These are phyloP conservation scores for Globisporangium barbulae DNA, from an alignment of 352 stramenopile species.

Conservation along the genomic window DNA sequence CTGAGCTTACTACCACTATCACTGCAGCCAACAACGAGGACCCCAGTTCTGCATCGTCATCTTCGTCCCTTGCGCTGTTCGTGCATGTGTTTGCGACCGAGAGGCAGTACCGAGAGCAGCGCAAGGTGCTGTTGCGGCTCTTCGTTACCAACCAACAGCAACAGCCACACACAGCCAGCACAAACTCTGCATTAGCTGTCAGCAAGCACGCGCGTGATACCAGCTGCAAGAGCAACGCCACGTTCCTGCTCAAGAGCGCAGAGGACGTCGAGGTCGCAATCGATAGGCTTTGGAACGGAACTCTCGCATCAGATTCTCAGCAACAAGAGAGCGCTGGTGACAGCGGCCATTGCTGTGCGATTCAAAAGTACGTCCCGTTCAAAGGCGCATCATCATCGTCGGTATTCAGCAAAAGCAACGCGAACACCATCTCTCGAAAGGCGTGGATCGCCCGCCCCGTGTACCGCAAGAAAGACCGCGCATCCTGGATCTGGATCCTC, in stretches of 20 bases:
- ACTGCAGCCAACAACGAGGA: background rate
- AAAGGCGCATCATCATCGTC: conserved; percentile 23
- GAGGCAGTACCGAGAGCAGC: conserved; percentile 15
- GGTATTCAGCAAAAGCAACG: background rate
- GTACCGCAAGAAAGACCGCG: conserved; percentile 51
- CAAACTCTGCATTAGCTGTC: conserved; percentile 3
- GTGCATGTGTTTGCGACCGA: conserved; percentile 15
- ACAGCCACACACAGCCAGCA: background rate
- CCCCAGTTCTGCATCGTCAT: background rate
- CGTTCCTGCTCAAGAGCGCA: conserved; percentile 7
- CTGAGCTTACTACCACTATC: background rate
- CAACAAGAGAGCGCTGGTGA: background rate
- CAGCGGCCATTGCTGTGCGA: conserved; percentile 12
- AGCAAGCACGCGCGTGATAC: conserved; percentile 5
- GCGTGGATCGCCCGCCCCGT: conserved; percentile 55
- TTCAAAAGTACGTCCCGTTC: conserved; percentile 51
- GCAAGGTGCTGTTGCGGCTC: conserved; percentile 8
- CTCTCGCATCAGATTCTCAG: background rate
- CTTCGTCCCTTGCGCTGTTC: conserved; percentile 15
- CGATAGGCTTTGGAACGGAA: conserved; percentile 16
- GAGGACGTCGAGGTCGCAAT: conserved; percentile 17
- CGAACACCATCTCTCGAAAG: conserved; percentile 9
- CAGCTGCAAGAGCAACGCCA: conserved; percentile 13
- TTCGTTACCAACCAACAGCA: background rate
- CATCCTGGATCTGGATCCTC: conserved; percentile 57